These are phyloP conservation scores for Solanum sitiens DNA, from an alignment of 257 asterid genomes.

Conservation along the genomic window DNA sequence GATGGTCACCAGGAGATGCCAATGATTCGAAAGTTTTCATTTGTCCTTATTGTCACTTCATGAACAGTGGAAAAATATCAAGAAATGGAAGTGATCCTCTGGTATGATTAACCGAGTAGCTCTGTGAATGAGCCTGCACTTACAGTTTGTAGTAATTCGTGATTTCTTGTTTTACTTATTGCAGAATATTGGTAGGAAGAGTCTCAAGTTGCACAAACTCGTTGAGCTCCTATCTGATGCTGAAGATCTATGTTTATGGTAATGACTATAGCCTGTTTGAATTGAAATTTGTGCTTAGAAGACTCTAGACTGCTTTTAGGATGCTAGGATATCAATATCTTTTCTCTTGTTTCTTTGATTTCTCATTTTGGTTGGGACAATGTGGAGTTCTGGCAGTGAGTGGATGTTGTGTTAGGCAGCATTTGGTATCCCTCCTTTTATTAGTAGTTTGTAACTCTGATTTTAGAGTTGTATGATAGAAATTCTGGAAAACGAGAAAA, in stretches of 20 bases:
- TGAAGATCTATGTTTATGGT: conserved; percentile 61
- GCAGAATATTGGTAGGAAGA: conserved; percentile 55
- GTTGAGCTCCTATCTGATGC: conserved; percentile 47
- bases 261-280: conserved; percentile 9
- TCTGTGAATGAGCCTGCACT: neutral
- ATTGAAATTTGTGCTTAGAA: neutral
- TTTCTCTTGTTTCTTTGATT: neutral
- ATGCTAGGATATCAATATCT: neutral
- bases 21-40: conserved; percentile 6
- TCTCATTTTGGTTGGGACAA: neutral
- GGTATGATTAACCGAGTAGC: conserved; percentile 33
- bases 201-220: conserved; percentile 42
- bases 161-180: conserved; percentile 10
- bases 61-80: conserved; percentile 38
- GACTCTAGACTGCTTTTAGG: neutral
- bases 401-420: neutral
- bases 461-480: neutral
- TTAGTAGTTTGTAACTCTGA: neutral
- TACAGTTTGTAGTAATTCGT: neutral
- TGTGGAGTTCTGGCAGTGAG: neutral
- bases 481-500: neutral
- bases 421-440: neutral
- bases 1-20: conserved; percentile 24
- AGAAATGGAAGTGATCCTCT: conserved; percentile 31
- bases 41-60: conserved; percentile 54